Conservation (phyloP, 345 rosid species). For the Salix exigua region DNA sequence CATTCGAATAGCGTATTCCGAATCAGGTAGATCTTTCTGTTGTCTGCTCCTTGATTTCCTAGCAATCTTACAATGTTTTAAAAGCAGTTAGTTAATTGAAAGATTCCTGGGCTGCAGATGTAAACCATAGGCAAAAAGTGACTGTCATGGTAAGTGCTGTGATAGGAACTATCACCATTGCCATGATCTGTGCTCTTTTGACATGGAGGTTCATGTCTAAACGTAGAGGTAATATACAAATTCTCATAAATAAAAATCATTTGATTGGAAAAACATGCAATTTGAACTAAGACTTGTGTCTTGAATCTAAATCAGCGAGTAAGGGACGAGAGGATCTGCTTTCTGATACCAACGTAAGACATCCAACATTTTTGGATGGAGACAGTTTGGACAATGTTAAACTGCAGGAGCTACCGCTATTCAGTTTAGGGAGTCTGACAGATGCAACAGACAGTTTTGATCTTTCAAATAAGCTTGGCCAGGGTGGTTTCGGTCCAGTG, state of each 20-base stretch:
- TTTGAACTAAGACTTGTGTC: neutral
- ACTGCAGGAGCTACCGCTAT: conserved; percentile 4
- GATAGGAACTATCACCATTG: neutral
- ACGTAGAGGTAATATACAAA: neutral
- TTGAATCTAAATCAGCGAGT: neutral
- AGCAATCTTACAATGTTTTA: neutral
- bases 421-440: conserved; percentile 5
- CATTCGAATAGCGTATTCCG: conserved; percentile 12
- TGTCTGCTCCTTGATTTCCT: no score
- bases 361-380: neutral
- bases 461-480: conserved; percentile 14
- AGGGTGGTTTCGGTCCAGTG: conserved; percentile 29
- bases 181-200: neutral
- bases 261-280: no score
- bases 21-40: neutral
- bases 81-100: neutral
- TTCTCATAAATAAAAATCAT: no score
- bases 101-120: neutral
- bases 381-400: neutral
- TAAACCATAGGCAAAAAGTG: neutral
- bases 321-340: neutral
- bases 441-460: conserved; percentile 15
- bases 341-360: neutral
- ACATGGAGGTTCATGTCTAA: neutral
- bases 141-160: neutral